These are phyloP conservation scores for Carallia brachiata DNA, from an alignment of 345 rosid genomes.

Conservation along the genomic window DNA sequence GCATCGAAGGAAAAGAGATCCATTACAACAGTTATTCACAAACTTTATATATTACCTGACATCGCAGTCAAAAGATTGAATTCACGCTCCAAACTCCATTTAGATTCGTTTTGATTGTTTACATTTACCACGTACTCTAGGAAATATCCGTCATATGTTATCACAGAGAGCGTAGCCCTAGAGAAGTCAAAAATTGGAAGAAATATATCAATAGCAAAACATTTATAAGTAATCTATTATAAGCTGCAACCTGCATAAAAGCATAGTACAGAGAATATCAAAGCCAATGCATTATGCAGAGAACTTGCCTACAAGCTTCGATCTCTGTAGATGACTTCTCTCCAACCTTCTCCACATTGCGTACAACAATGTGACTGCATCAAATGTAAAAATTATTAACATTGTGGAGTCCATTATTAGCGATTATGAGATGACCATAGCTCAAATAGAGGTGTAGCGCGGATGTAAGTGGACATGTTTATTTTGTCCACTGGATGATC, in stretches of 20 bases:
- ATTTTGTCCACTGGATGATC: not conserved
- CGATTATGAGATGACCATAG: no score
- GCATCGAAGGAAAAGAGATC: not conserved
- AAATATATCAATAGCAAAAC: not conserved
- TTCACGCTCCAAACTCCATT: conserved; percentile 73
- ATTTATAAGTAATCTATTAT: not conserved
- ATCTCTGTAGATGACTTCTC: conserved; percentile 46
- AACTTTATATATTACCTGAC: conserved; percentile 21
- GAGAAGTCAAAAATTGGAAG: conserved; percentile 17
- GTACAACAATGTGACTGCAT: conserved; percentile 59
- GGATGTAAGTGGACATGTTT: no score
- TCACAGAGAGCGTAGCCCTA: conserved; percentile 64
- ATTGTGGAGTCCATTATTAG: not conserved
- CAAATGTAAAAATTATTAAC: conserved; percentile 18
- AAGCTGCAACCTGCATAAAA: no score
- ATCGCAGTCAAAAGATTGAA: conserved; percentile 43
- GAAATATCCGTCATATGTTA: conserved; percentile 69
- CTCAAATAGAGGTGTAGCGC: no score
- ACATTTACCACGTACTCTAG: conserved; percentile 64
- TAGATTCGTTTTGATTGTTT: conserved; percentile 45
- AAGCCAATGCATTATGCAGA: not conserved
- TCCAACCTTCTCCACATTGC: conserved; percentile 57
- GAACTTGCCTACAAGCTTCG: conserved; percentile 48
- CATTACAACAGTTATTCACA: conserved; percentile 1
- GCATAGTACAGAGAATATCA: conserved; percentile 6